These are phyloP conservation scores for Trichosanthes truncata DNA, from an alignment of 306 rosid species.

Conservation along the genomic window DNA sequence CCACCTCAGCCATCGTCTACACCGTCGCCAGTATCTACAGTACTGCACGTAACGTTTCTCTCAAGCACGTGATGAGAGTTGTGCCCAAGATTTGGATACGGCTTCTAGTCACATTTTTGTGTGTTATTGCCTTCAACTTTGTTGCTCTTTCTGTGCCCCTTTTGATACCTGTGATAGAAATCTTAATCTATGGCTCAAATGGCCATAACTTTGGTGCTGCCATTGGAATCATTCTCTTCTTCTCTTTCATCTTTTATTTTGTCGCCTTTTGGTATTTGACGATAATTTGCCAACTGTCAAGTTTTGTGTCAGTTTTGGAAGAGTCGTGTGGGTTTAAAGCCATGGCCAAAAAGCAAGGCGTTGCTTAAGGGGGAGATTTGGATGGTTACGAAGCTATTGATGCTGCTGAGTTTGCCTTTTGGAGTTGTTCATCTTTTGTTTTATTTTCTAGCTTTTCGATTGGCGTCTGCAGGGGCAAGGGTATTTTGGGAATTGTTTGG, in stretches of 20 bases:
- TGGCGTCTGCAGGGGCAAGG: slow-evolving; percentile 27
- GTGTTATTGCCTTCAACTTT: slow-evolving; percentile 9
- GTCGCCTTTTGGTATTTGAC: slow-evolving; percentile 38
- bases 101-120: too few relatives aligned
- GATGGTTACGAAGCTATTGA: slow-evolving; percentile 17
- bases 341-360: slow-evolving; percentile 45
- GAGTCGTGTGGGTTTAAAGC: slow-evolving; percentile 48
- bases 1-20: slow-evolving; percentile 30
- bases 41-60: too few relatives aligned
- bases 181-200: too few relatives aligned
- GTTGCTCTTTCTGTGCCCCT: slow-evolving; percentile 34
- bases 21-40: too few relatives aligned
- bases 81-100: too few relatives aligned
- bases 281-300: slow-evolving; percentile 51
- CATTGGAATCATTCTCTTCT: too few relatives aligned
- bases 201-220: neutral
- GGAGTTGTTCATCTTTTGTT: neutral
- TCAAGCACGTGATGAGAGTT: too few relatives aligned
- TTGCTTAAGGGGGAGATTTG: slow-evolving; percentile 48
- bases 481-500: slow-evolving; percentile 24
- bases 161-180: slow-evolving; percentile 40
- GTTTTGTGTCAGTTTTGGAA: slow-evolving; percentile 60
- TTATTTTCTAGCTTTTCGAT: slow-evolving; percentile 1
- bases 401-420: neutral
- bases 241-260: neutral